Evolutionary conservation across 176 grass and related monocot species (phyloP), one percentile per base, ranked within the genome.

Genomic region (Luzula sylvatica): DNA sequence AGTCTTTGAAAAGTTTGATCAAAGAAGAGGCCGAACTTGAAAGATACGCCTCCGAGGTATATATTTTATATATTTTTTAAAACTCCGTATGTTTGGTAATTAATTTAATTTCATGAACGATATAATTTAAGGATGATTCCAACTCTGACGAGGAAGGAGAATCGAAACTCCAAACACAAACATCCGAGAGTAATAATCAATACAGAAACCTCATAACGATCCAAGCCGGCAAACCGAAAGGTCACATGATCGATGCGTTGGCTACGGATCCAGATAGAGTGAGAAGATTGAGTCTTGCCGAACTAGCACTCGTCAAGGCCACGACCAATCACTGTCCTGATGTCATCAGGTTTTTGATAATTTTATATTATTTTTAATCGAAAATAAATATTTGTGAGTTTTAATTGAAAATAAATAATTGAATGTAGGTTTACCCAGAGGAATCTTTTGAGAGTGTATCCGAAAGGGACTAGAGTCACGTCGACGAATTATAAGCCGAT

Each of bases 141-240:
- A 54, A 80, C 2, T 72, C 83, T 8, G 58, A 78, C 6, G 58
- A 78, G 7, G 60, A 66, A 20, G 84, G 86, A 11, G 71, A 96
- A 13, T 41, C 56, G 44, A 81, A 77, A 72, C 67, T 87, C 52
- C 69, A 62, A 44, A 78, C 59, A 45, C 53, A 82, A 8, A 75
- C 57, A 29, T 66, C 66, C 0, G n/a, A n/a, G n/a, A n/a, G n/a
- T 35, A 35, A 35, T 35, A 63, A 78, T 21, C 72, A 89, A 55
- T 96, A 96, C 50, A 78, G 62, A 39, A 65, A 74, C 48, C 45
- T 96, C 44, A 96, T 96, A 40, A 79, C 92, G 11, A 80, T 96
- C 58, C 84, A 96, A 7, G 81, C 92, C 38, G 92, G 92, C 20
- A 96, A 96, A 65, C 81, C 81, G 42, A 96, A 96, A 96, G 92